Percentiles rank a stretch among this genome's conserved stretches.
Evolutionary conservation across 2,329 filamentous ascomycete genomes (phyloP).

Genomic region (Claviceps sp.): DNA sequence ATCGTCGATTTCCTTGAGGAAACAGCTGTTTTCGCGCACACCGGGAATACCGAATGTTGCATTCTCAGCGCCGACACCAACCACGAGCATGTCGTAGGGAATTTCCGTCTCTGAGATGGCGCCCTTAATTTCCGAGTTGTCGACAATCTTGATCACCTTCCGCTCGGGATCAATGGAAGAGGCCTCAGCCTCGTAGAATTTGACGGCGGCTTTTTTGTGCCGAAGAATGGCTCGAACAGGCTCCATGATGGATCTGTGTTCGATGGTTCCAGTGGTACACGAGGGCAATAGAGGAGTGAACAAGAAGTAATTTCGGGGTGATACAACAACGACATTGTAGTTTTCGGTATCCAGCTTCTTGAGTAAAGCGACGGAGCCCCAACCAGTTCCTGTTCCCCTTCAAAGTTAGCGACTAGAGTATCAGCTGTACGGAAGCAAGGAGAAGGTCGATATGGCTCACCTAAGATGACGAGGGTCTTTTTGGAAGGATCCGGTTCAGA

Average conservation of each 20-base stretch:
- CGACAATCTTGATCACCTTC: slow-evolving; percentile 77
- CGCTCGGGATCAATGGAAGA: slow-evolving; percentile 89
- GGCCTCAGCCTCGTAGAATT: slow-evolving; percentile 96
- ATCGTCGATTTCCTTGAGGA: slow-evolving; percentile 95
- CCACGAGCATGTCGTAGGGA: slow-evolving; percentile 93
- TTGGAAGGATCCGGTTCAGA: slow-evolving; percentile 67
- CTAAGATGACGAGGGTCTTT: slow-evolving; percentile 93
- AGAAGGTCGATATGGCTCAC: slow-evolving; percentile 35
- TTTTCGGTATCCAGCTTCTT: slow-evolving; percentile 99
- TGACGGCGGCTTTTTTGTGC: slow-evolving; percentile 85
- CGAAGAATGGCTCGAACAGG: slow-evolving; percentile 91
- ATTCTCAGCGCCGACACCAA: slow-evolving; percentile 95
- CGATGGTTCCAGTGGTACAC: slow-evolving; percentile 92
- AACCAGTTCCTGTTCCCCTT: slow-evolving; percentile 64
- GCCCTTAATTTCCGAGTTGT: slow-evolving; percentile 88
- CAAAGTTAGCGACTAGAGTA: slow-evolving; percentile 1
- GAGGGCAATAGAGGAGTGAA: slow-evolving; percentile 96
- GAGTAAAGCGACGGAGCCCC: slow-evolving; percentile 87
- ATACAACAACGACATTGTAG: slow-evolving; percentile 97
- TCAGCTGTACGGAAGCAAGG: neutral
- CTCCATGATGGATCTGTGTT: slow-evolving; percentile 99
- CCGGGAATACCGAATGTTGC: slow-evolving; percentile 96
- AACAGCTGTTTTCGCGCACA: slow-evolving; percentile 89
- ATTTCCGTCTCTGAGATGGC: slow-evolving; percentile 73
- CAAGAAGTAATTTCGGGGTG: slow-evolving; percentile 97